phyloP scores from a whole-genome alignment of 163 green algal species.

The Chlamydomonas reinhardtii region DNA sequence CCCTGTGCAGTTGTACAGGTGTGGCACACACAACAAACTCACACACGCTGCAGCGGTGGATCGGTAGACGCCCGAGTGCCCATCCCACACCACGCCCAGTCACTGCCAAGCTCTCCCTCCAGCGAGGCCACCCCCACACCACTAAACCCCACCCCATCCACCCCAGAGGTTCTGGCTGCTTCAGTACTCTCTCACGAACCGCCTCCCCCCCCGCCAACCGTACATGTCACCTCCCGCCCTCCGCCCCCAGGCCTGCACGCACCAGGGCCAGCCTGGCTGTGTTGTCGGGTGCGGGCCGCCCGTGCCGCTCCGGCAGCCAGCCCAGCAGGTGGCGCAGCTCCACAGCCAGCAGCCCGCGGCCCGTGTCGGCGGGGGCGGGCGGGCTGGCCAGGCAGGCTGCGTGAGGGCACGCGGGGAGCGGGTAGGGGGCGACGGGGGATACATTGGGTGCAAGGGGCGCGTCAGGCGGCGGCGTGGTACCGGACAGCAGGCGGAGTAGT shows the following conservation, averaged over 20 bases:
- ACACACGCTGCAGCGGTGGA: too few species aligned
- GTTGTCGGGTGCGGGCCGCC: background rate
- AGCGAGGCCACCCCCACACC: too few species aligned
- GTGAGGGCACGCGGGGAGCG: background rate
- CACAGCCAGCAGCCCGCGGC: background rate
- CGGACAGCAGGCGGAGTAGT: background rate
- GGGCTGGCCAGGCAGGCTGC: conserved; percentile 5
- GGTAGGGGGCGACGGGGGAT: background rate
- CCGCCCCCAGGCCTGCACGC: background rate
- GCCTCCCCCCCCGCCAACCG: too few species aligned
- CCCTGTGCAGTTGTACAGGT: background rate
- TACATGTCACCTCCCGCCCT: background rate
- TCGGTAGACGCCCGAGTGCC: too few species aligned
- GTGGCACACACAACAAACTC: too few species aligned
- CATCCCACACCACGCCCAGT: too few species aligned
- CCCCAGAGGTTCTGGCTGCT: too few species aligned
- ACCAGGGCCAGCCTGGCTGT: background rate
- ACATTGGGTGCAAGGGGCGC: background rate
- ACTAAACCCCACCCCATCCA: too few species aligned
- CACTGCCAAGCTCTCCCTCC: too few species aligned
- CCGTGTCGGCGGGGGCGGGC: background rate
- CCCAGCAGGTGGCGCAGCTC: background rate
- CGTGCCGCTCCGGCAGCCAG: background rate
- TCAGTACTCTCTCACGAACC: too few species aligned
- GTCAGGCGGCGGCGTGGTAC: too few species aligned